These are phyloP conservation scores for Ogataea methylovora DNA, from an alignment of 805 yeast species.

Conservation along the genomic window DNA sequence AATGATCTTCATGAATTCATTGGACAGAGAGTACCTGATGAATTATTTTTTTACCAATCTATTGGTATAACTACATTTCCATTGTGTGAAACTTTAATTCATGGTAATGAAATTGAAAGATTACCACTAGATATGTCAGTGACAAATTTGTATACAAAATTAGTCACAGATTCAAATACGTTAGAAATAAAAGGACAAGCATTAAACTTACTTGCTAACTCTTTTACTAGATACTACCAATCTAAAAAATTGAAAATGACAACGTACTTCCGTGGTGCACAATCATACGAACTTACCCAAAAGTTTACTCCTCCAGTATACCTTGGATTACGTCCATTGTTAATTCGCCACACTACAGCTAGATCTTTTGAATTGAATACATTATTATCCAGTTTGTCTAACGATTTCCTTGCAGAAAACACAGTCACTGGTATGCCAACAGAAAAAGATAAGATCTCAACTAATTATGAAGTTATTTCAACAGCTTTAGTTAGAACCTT, in stretches of 20 bases:
- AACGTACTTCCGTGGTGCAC: constrained; percentile 19
- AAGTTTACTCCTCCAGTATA: constrained; percentile 48
- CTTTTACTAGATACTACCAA: constrained; percentile 80
- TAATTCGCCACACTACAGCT: constrained; percentile 23
- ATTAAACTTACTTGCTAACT: constrained; percentile 60
- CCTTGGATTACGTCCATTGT: constrained; percentile 27
- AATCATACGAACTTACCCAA: constrained; percentile 35
- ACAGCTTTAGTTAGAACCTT: constrained; percentile 50
- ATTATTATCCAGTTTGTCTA: constrained; percentile 22
- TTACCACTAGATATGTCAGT: constrained; percentile 59
- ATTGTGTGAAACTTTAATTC: constrained; percentile 57
- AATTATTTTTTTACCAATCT: constrained; percentile 72
- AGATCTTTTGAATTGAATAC: constrained; percentile 25
- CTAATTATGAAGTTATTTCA: constrained; percentile 46
- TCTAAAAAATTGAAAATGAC: constrained; percentile 53
- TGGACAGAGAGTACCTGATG: constrained; percentile 82
- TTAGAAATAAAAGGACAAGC: constrained; percentile 51
- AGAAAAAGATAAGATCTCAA: constrained; percentile 26
- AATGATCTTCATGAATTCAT: constrained; percentile 75
- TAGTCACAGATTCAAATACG: constrained; percentile 39
- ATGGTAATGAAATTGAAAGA: constrained; percentile 54
- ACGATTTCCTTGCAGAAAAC: constrained; percentile 22
- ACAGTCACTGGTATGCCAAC: constrained; percentile 9
- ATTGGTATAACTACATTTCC: constrained; percentile 64
- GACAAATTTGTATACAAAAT: constrained; percentile 48